These are phyloP conservation scores for Naganishia vaughanmartiniae DNA, from an alignment of 768 basidiomycete species.

Conservation along the genomic window DNA sequence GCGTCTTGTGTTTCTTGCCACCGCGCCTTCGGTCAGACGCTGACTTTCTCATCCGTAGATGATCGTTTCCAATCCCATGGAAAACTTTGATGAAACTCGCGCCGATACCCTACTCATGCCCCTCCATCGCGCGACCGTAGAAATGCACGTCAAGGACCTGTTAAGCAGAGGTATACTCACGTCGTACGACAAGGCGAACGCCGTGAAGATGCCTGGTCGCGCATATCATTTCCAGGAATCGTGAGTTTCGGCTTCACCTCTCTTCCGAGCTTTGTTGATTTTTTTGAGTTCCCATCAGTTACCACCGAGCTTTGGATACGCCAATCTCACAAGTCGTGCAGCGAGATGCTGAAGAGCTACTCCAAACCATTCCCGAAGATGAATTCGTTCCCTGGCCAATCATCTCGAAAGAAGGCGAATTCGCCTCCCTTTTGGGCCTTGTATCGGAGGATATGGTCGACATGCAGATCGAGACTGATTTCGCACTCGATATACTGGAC, in stretches of 20 bases:
- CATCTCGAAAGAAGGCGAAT: conserved; percentile 74
- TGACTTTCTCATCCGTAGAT: not conserved
- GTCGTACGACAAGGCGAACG: conserved; percentile 46
- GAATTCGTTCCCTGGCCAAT: conserved; percentile 76
- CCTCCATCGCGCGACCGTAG: conserved; percentile 59
- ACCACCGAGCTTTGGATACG: conserved; percentile 68
- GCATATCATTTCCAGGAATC: conserved; percentile 54
- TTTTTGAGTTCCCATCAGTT: conserved; percentile 32
- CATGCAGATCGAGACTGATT: conserved; percentile 52
- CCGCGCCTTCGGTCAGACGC: too few species aligned
- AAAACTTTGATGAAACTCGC: conserved; percentile 21
- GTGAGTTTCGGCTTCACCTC: not conserved
- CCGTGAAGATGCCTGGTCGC: conserved; percentile 18
- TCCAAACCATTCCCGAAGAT: conserved; percentile 60
- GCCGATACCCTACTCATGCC: conserved; percentile 32
- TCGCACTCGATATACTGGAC: conserved; percentile 19
- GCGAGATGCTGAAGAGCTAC: conserved; percentile 67
- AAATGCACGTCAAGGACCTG: conserved; percentile 64
- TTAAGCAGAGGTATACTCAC: conserved; percentile 72
- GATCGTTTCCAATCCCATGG: conserved; percentile 16
- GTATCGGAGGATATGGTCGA: conserved; percentile 75
- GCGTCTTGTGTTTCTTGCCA: not conserved
- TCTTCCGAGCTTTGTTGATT: not conserved
- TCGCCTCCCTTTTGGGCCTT: conserved; percentile 71
- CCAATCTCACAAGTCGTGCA: conserved; percentile 64